These are phyloP conservation scores for Metschnikowia gelsemii DNA, from an alignment of 805 yeast species.

Conservation along the genomic window DNA sequence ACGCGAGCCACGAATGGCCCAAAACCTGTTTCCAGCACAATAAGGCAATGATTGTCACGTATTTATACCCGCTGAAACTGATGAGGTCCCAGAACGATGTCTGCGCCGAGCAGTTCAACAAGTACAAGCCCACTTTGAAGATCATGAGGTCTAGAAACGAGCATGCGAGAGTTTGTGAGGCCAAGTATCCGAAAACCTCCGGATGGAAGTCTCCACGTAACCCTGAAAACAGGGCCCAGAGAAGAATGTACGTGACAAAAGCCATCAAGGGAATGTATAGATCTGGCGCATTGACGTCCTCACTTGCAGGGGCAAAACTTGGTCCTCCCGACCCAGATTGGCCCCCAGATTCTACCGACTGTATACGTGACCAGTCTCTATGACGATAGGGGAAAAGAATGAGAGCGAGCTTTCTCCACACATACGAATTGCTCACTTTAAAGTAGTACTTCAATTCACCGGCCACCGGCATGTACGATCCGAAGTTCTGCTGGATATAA, in stretches of 20 bases:
- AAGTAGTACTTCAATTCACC: slow-evolving; percentile 78
- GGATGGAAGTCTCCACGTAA: slow-evolving; percentile 90
- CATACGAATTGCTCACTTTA: slow-evolving; percentile 88
- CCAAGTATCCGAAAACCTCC: slow-evolving; percentile 80
- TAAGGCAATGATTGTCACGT: slow-evolving; percentile 70
- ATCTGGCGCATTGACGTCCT: slow-evolving; percentile 94
- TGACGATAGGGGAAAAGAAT: slow-evolving; percentile 85
- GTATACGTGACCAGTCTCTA: slow-evolving; percentile 73
- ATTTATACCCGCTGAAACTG: slow-evolving; percentile 92
- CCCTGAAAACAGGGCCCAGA: slow-evolving; percentile 84
- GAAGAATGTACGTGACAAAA: slow-evolving; percentile 76
- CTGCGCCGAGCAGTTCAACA: slow-evolving; percentile 67
- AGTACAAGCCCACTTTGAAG: slow-evolving; percentile 78
- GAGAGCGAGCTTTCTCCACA: slow-evolving; percentile 65
- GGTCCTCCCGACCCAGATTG: slow-evolving; percentile 24
- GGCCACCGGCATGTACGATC: slow-evolving; percentile 47
- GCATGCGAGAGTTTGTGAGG: slow-evolving; percentile 84
- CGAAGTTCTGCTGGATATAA: slow-evolving; percentile 71
- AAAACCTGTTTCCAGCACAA: slow-evolving; percentile 51
- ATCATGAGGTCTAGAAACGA: slow-evolving; percentile 72
- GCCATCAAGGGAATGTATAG: slow-evolving; percentile 96
- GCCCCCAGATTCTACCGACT: slow-evolving; percentile 23
- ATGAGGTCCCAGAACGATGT: slow-evolving; percentile 70
- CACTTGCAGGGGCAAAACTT: slow-evolving; percentile 69
- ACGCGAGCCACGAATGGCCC: slow-evolving; percentile 31